Conservation (phyloP, 371 early-diverging fungal genomes). For the Rhizopus stolonifer region DNA sequence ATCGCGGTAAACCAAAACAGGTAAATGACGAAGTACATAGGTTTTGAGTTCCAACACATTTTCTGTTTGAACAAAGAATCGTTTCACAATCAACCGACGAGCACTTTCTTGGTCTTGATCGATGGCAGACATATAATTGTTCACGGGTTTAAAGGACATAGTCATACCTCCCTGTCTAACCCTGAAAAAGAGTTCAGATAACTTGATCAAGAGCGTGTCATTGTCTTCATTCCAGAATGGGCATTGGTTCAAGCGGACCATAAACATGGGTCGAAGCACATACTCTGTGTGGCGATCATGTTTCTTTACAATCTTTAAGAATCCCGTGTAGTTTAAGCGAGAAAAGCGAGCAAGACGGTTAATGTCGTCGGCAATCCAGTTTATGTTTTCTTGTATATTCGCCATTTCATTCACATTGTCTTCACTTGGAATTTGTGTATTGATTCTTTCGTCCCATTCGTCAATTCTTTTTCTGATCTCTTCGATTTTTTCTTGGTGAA, state of each 20-base stretch:
- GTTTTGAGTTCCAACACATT: slow-evolving; percentile 96
- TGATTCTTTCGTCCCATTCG: slow-evolving; percentile 59
- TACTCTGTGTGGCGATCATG: slow-evolving; percentile 94
- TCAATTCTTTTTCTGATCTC: slow-evolving; percentile 84
- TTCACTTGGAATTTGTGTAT: slow-evolving; percentile 46
- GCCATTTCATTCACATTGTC: slow-evolving; percentile 54
- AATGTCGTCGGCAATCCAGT: slow-evolving; percentile 83
- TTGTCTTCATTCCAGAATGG: slow-evolving; percentile 93
- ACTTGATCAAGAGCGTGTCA: slow-evolving; percentile 83
- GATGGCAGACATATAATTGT: not conserved
- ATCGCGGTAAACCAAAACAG: slow-evolving; percentile 90
- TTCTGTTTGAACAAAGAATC: slow-evolving; percentile 98
- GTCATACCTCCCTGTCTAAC: slow-evolving; percentile 81
- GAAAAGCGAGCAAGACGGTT: slow-evolving; percentile 90
- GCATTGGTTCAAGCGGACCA: slow-evolving; percentile 81
- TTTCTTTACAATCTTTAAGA: slow-evolving; percentile 96
- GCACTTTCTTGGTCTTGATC: slow-evolving; percentile 4
- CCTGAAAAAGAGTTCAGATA: slow-evolving; percentile 87
- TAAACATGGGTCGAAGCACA: slow-evolving; percentile 84
- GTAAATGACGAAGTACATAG: slow-evolving; percentile 91
- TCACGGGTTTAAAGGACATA: slow-evolving; percentile 47
- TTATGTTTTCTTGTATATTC: slow-evolving; percentile 74
- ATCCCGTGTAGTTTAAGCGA: slow-evolving; percentile 94
- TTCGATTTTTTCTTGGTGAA: slow-evolving; percentile 87
- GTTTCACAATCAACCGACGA: slow-evolving; percentile 37